phyloP scores from a whole-genome alignment of 116 monocot genomes.

The Papilionanthe hybrid region DNA sequence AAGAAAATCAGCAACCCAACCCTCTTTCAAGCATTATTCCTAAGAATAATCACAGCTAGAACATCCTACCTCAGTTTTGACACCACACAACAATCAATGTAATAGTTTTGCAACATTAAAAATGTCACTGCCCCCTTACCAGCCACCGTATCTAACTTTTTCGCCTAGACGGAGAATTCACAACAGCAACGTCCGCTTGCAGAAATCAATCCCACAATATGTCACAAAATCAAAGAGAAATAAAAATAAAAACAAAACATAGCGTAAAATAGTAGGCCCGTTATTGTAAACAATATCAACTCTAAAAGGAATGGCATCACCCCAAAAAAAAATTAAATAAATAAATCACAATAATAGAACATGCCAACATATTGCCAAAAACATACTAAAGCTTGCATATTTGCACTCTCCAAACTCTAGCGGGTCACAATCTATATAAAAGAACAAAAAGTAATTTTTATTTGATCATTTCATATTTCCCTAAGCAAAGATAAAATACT shows the following conservation, averaged over 20 bases:
- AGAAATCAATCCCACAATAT: background rate
- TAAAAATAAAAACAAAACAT: background rate
- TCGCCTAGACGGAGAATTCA: background rate
- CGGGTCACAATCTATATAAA: background rate
- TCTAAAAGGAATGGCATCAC: background rate
- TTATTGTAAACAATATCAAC: background rate
- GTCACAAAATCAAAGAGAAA: background rate
- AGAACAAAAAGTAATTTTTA: too few relatives aligned
- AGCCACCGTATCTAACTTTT: background rate
- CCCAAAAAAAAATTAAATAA: too few relatives aligned
- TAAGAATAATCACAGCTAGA: too few relatives aligned
- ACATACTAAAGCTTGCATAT: background rate
- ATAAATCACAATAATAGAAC: too few relatives aligned
- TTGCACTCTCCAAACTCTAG: background rate
- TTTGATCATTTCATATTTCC: too few relatives aligned
- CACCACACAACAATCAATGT: background rate
- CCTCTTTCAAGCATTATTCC: too few relatives aligned
- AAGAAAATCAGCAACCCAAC: too few relatives aligned
- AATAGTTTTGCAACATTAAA: background rate
- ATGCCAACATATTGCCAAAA: background rate
- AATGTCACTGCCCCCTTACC: background rate
- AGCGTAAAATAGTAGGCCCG: background rate
- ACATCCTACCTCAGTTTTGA: background rate
- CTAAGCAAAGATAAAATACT: too few relatives aligned
- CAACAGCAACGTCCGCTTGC: background rate